phyloP scores from a whole-genome alignment of 2,329 filamentous ascomycete species.

The Ascochyta viciae-villosae region DNA sequence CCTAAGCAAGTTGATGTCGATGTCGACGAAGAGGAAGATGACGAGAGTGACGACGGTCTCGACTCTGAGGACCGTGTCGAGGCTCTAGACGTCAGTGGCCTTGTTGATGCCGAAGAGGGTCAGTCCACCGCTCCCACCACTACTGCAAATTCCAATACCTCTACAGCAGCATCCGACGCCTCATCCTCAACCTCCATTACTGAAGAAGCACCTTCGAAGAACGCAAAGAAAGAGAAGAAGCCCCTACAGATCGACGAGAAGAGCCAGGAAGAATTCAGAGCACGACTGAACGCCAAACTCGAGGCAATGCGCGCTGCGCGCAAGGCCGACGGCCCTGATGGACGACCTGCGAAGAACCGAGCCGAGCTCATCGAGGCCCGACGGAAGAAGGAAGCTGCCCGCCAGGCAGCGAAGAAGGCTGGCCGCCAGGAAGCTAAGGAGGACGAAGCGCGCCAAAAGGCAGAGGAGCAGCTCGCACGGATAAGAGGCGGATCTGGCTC shows the following conservation, averaged over 20 bases:
- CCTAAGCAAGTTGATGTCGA: constrained; percentile 35
- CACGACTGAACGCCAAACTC: constrained; percentile 81
- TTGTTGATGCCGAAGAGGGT: constrained; percentile 42
- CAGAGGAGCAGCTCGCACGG: constrained; percentile 62
- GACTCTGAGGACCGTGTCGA: constrained; percentile 44
- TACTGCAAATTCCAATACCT: constrained; percentile 45
- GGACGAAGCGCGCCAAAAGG: constrained; percentile 72
- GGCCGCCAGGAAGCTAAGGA: constrained; percentile 77
- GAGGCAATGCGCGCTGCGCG: constrained; percentile 83
- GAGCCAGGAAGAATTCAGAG: constrained; percentile 76
- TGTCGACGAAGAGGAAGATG: constrained; percentile 34
- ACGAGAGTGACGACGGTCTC: constrained; percentile 29
- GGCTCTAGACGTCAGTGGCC: constrained; percentile 46
- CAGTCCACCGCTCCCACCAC: constrained; percentile 44
- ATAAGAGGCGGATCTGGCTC: constrained; percentile 67
- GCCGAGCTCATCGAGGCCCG: constrained; percentile 92
- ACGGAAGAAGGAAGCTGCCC: constrained; percentile 83
- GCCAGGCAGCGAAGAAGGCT: constrained; percentile 89
- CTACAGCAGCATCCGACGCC: constrained; percentile 51
- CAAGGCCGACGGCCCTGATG: constrained; percentile 85
- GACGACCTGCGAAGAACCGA: constrained; percentile 81
- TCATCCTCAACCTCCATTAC: constrained; percentile 58
- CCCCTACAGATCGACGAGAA: constrained; percentile 45
- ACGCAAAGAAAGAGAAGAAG: constrained; percentile 42
- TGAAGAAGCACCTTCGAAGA: constrained; percentile 32